Evolutionary conservation across 257 asterid species (phyloP).

Genomic region (Solanum tarapatanum): DNA sequence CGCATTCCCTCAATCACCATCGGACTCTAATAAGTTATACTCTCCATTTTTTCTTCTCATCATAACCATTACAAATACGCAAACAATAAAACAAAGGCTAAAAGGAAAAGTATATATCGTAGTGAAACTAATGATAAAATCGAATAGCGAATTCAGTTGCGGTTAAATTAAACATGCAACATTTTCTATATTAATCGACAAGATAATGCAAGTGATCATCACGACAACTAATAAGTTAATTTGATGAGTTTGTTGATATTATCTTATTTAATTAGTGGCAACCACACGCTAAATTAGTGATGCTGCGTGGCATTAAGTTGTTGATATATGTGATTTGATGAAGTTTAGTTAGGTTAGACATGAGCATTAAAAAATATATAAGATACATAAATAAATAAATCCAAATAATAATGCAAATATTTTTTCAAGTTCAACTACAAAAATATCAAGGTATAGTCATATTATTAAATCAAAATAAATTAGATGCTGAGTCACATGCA

Average conservation of each 20-base stretch:
- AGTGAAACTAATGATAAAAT: background rate
- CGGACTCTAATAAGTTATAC: too few relatives aligned
- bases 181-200: background rate
- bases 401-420: background rate
- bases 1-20: background rate
- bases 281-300: slow-evolving; percentile 4
- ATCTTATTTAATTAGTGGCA: slow-evolving; percentile 1
- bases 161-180: background rate
- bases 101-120: background rate
- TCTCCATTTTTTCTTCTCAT: background rate
- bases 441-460: background rate
- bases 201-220: background rate
- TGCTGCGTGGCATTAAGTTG: background rate
- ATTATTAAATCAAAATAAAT: background rate
- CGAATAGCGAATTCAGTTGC: background rate
- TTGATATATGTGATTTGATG: background rate
- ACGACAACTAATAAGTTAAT: background rate
- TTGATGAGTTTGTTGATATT: background rate
- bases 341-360: background rate
- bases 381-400: background rate
- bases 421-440: background rate
- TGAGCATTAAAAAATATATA: background rate
- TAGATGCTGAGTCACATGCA: background rate
- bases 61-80: background rate
- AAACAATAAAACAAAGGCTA: background rate